Conservation (phyloP, 2,329 filamentous ascomycete genomes). For the Phaeosphaeria sp. region DNA sequence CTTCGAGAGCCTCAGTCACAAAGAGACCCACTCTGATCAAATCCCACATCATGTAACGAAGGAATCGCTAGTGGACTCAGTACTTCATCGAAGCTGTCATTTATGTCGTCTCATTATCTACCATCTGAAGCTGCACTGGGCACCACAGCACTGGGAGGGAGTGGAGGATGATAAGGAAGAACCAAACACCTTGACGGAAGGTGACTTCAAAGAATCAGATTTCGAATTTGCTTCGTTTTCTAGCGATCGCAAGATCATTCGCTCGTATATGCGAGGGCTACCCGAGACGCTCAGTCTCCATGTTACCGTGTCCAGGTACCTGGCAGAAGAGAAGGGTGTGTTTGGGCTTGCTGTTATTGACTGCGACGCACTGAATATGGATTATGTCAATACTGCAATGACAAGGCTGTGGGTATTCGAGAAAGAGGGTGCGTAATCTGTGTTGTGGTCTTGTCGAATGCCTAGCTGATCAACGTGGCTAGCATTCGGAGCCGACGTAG, state of each 20-base stretch:
- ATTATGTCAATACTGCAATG: neutral
- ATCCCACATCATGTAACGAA: conserved; percentile 2
- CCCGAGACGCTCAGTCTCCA: neutral
- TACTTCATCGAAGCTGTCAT: conserved; percentile 4
- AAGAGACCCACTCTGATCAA: neutral
- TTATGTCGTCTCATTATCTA: conserved; percentile 5
- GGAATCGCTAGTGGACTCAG: conserved; percentile 3
- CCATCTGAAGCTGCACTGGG: conserved; percentile 4
- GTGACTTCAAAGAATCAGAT: conserved; percentile 3
- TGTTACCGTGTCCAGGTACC: neutral
- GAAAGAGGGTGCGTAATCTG: neutral
- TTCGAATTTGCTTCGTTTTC: conserved; percentile 1
- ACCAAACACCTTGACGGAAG: neutral
- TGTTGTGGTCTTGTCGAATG: neutral
- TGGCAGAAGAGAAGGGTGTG: neutral
- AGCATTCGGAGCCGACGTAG: neutral
- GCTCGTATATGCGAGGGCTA: neutral
- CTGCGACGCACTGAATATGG: neutral
- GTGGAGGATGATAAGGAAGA: neutral
- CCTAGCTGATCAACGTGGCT: neutral
- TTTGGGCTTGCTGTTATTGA: neutral
- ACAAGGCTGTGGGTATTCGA: conserved; percentile 3
- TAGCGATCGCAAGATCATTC: neutral
- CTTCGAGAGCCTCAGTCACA: neutral
- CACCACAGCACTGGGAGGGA: neutral